Evolutionary conservation across 495 filamentous ascomycete genomes (phyloP), one percentile per base, ranked within the genome.

Genomic region (Platismatia glauca): DNA sequence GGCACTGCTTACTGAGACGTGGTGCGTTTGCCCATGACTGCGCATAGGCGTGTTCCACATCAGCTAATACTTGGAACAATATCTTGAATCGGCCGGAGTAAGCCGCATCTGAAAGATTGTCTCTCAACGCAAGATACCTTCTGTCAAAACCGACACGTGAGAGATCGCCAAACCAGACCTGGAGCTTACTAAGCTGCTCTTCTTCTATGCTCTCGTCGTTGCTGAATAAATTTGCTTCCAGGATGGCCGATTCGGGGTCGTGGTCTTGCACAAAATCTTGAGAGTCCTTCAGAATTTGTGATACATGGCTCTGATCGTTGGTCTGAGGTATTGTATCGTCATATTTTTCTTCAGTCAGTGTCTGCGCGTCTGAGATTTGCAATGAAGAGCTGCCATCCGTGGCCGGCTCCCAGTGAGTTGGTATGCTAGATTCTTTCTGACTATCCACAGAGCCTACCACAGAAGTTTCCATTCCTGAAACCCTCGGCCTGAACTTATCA

Each of bases 11-110:
- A 55, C 50, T 55, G 50, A 55, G 50, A 31, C 50, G 50, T 55
- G 50, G 50, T 55, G 50, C 50, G 31, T 55, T 55, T 55, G 50
- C 50, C 50, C 50, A 55, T 55, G 50, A 55, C 31, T 55, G 50
- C 24, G 50, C 50, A 29, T 55, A 55, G 31, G 31, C 50, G 50
- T 29, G 16, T 55, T 55, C 50, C 31, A 55, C 50, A 55, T 34
- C 50, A 55, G 50, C 50, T 55, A 55, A 34, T 55, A 29, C 31
- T 16, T 55, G 50, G 50, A 55, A 55, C 31, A 55, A 18, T 55
- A 12, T 20, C 50, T 29, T 22, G 50, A 55, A 55, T 29, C 20
- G 24, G 50, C 50, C 50, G 50, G 2, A 55, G 50, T 55, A 55
- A 55, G 22, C 50, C 50, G 50, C 50, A 31, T 55, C 50, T 55